Percentiles rank a stretch among this genome's conserved stretches.
Conservation (phyloP, 805 yeast genomes). For the Nakazawaea molendinolei region DNA sequence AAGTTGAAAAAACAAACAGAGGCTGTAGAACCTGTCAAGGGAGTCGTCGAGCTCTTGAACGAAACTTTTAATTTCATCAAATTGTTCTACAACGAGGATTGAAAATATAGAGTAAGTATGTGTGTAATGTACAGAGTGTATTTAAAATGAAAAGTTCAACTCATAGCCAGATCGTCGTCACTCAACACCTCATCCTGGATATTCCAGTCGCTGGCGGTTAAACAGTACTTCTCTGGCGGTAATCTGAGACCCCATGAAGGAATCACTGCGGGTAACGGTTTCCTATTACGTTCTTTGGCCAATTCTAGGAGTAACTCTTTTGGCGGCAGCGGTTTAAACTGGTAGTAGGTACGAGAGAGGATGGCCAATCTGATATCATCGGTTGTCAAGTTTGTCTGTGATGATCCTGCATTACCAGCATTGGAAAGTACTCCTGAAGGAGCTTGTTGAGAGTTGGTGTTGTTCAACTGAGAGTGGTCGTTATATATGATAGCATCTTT, state of each 20-base stretch:
- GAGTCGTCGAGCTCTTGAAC: slow-evolving; percentile 50
- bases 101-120: neutral
- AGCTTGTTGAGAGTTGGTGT: slow-evolving; percentile 18
- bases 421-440: slow-evolving; percentile 24
- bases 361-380: slow-evolving; percentile 92
- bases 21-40: slow-evolving; percentile 32
- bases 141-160: neutral
- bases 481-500: slow-evolving; percentile 86
- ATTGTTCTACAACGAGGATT: slow-evolving; percentile 24
- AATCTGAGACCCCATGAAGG: slow-evolving; percentile 87
- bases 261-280: slow-evolving; percentile 85
- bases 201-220: slow-evolving; percentile 78
- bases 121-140: neutral
- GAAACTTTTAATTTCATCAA: slow-evolving; percentile 43
- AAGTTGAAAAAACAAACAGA: slow-evolving; percentile 6
- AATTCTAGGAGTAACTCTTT: slow-evolving; percentile 85
- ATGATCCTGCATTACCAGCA: slow-evolving; percentile 31
- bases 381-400: slow-evolving; percentile 53
- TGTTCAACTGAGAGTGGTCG: slow-evolving; percentile 57
- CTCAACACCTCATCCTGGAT: slow-evolving; percentile 39
- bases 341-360: slow-evolving; percentile 90
- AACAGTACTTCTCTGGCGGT: slow-evolving; percentile 96
- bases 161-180: slow-evolving; percentile 11
- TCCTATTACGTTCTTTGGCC: slow-evolving; percentile 87
- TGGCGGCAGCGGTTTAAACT: slow-evolving; percentile 93